phyloP scores from a whole-genome alignment of 257 asterid species.

The Lantana camara region DNA sequence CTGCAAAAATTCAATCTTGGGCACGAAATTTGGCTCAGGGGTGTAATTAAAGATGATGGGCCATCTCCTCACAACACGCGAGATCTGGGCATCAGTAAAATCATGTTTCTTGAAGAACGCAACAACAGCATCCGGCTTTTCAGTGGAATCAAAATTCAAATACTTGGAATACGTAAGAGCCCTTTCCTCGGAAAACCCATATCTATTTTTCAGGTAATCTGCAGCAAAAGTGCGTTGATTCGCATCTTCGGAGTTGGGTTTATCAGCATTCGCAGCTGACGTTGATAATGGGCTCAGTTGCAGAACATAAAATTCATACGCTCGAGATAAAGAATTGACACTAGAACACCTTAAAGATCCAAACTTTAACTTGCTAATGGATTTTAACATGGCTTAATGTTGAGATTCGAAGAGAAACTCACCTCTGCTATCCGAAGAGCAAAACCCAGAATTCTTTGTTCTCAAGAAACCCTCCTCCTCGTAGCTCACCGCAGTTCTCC shows the following conservation, averaged over 20 bases:
- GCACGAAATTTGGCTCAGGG: conserved; percentile 25
- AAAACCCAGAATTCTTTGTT: neutral
- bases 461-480: neutral
- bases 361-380: neutral
- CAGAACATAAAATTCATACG: neutral
- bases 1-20: conserved; percentile 34
- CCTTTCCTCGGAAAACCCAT: conserved; percentile 21
- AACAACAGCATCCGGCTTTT: conserved; percentile 30
- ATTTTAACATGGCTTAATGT: conserved; percentile 17
- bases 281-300: neutral
- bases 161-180: conserved; percentile 15
- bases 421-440: neutral
- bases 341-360: neutral
- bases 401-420: neutral
- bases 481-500: neutral
- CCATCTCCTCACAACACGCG: neutral
- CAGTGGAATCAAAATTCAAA: conserved; percentile 23
- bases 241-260: neutral
- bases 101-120: conserved; percentile 30
- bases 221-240: conserved; percentile 16
- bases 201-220: conserved; percentile 15
- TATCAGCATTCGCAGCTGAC: too few species aligned
- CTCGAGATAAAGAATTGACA: neutral
- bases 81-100: conserved; percentile 31
- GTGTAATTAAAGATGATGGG: conserved; percentile 13